Percentiles rank a stretch among this genome's conserved stretches.
phyloP scores from a whole-genome alignment of 2,329 filamentous ascomycete genomes.

The Bertia moriformis region DNA sequence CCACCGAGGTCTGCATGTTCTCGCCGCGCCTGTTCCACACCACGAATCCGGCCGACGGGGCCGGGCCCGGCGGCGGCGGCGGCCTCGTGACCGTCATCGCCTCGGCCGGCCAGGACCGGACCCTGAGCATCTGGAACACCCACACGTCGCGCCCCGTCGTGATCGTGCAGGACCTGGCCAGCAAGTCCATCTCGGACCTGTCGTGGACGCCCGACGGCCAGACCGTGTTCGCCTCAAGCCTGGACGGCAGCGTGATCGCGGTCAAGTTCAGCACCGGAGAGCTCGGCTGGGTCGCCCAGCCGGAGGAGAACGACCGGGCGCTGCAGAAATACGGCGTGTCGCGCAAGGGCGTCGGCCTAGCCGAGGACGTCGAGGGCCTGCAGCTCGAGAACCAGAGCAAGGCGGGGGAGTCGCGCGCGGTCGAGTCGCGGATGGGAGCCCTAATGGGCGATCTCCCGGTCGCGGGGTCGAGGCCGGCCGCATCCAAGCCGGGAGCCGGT shows the following conservation, averaged over 20 bases:
- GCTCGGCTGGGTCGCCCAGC: conserved; percentile 72
- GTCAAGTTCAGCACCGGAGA: conserved; percentile 75
- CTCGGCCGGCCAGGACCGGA: conserved; percentile 92
- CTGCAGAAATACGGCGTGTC: conserved; percentile 85
- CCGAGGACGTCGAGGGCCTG: conserved; percentile 81
- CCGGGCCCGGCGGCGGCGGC: too few relatives aligned
- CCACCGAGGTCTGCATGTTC: conserved; percentile 93
- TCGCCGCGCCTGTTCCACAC: conserved; percentile 72
- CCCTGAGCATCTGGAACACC: conserved; percentile 92
- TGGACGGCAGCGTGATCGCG: conserved; percentile 77
- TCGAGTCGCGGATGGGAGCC: conserved; percentile 90
- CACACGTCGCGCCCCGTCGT: conserved; percentile 83
- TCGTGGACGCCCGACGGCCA: conserved; percentile 88
- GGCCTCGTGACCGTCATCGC: conserved; percentile 79
- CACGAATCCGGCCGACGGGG: conserved; percentile 25
- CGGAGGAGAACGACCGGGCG: conserved; percentile 82
- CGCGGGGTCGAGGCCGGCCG: background rate
- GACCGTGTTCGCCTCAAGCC: conserved; percentile 69
- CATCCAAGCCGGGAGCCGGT: conserved; percentile 4
- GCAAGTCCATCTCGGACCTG: conserved; percentile 85
- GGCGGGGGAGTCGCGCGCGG: conserved; percentile 73
- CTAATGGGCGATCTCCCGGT: conserved; percentile 74
- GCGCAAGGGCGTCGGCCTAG: conserved; percentile 73
- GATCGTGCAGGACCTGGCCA: conserved; percentile 73
- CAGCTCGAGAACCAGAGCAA: conserved; percentile 83